Evolutionary conservation across 371 early-diverging fungal species (phyloP).

Genomic region (Apophysomyces elegans): DNA sequence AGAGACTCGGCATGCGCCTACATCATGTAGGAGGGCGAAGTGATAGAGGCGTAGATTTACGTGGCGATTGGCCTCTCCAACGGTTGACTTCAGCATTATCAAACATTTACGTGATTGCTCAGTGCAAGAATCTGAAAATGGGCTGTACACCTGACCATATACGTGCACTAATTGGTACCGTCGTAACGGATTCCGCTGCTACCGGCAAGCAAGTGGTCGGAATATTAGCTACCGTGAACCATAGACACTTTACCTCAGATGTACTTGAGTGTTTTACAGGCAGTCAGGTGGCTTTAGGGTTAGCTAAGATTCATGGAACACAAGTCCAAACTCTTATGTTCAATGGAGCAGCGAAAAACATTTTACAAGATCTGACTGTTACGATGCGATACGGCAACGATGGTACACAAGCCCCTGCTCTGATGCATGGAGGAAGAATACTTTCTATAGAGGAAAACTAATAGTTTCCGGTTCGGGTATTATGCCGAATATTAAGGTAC

Average conservation of each 20-base stretch:
- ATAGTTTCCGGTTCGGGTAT: too few species aligned
- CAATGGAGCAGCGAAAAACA: slow-evolving; percentile 29
- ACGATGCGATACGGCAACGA: slow-evolving; percentile 18
- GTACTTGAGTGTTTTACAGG: slow-evolving; percentile 31
- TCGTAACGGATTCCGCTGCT: slow-evolving; percentile 13
- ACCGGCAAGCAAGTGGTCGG: slow-evolving; percentile 25
- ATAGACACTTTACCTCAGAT: slow-evolving; percentile 35
- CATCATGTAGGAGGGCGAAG: slow-evolving; percentile 43
- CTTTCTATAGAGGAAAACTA: too few species aligned
- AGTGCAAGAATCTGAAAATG: slow-evolving; percentile 9
- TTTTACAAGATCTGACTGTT: slow-evolving; percentile 23
- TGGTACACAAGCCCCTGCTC: not conserved
- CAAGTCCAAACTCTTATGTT: slow-evolving; percentile 40
- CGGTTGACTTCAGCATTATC: slow-evolving; percentile 2
- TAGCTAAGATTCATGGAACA: slow-evolving; percentile 33
- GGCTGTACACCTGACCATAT: slow-evolving; percentile 47
- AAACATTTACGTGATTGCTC: slow-evolving; percentile 13
- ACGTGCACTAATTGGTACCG: slow-evolving; percentile 41
- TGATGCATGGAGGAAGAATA: too few species aligned
- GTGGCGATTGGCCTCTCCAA: slow-evolving; percentile 38
- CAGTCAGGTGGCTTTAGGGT: slow-evolving; percentile 35
- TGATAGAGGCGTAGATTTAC: slow-evolving; percentile 48
- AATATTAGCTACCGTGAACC: slow-evolving; percentile 31
- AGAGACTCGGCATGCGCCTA: slow-evolving; percentile 38
- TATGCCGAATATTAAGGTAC: too few species aligned